A percentile compares a stretch with the other conserved stretches of the same genome.
Evolutionary conservation across 129 eudicot genomes (phyloP).

Genomic region (Logfia minima): DNA sequence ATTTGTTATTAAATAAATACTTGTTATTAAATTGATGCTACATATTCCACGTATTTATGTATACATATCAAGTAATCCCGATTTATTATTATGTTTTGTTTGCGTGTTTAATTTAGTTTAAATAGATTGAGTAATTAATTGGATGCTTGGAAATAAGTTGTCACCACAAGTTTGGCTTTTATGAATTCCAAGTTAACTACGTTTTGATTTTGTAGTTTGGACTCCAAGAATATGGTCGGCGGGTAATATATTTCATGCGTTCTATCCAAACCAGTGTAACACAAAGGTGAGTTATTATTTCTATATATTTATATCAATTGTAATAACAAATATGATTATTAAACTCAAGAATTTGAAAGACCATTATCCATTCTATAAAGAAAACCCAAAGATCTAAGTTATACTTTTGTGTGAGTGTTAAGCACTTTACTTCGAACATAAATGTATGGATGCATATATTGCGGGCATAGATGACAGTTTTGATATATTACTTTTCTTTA

Average conservation of each 20-base stretch:
- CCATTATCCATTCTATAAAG: background rate
- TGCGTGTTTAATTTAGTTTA: background rate
- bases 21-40: too few species aligned
- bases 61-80: background rate
- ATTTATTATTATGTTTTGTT: background rate
- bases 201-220: conserved; percentile 15
- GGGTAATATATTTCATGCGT: background rate
- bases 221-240: conserved; percentile 30
- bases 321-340: background rate
- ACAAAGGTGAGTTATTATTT: too few species aligned
- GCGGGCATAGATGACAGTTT: too few species aligned
- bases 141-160: conserved; percentile 23
- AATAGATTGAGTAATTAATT: conserved; percentile 10
- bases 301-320: too few species aligned
- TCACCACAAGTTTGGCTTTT: conserved; percentile 27
- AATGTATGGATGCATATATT: background rate
- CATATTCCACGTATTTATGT: too few species aligned
- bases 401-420: background rate
- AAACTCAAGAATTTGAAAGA: background rate
- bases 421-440: background rate
- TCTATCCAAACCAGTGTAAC: background rate
- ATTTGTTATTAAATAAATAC: too few species aligned
- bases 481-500: too few species aligned
- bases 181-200: conserved; percentile 23
- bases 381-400: background rate